phyloP scores from a whole-genome alignment of 83 land plant species.

The Isoetes engelmannii region DNA sequence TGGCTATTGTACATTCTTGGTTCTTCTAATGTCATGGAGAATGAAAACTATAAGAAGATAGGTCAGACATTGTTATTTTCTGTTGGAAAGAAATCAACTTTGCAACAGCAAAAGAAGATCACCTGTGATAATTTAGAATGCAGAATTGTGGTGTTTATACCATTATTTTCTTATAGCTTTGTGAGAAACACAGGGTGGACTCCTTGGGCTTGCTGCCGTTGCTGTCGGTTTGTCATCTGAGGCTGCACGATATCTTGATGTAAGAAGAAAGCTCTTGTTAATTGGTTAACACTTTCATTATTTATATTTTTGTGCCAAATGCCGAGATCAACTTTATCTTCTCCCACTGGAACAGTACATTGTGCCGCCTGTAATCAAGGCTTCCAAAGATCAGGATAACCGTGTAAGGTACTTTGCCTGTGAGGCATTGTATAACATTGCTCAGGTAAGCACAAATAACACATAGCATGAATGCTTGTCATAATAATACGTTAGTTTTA shows the following conservation, averaged over 20 bases:
- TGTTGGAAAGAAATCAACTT: too few relatives aligned
- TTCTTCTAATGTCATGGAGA: too few relatives aligned
- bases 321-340: not conserved
- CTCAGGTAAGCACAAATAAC: slow-evolving; percentile 8
- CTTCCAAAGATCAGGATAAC: slow-evolving; percentile 12
- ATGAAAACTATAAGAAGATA: too few relatives aligned
- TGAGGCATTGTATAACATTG: slow-evolving; percentile 17
- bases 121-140: not conserved
- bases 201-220: slow-evolving; percentile 13
- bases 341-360: slow-evolving; percentile 2
- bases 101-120: not conserved
- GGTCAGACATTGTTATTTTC: too few relatives aligned
- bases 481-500: too few relatives aligned
- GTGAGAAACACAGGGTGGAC: slow-evolving; percentile 1
- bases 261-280: not conserved
- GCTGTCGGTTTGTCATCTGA: slow-evolving; percentile 13
- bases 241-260: slow-evolving; percentile 12
- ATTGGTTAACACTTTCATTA: not conserved
- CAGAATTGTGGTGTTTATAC: not conserved
- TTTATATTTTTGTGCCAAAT: not conserved
- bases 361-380: slow-evolving; percentile 11
- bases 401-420: slow-evolving; percentile 12
- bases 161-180: not conserved
- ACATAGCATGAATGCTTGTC: too few relatives aligned
- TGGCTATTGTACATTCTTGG: too few relatives aligned